Evolutionary conservation across 257 asterid species (phyloP), one percentile per base, ranked within the genome.

Genomic region (Lycium barbarum): DNA sequence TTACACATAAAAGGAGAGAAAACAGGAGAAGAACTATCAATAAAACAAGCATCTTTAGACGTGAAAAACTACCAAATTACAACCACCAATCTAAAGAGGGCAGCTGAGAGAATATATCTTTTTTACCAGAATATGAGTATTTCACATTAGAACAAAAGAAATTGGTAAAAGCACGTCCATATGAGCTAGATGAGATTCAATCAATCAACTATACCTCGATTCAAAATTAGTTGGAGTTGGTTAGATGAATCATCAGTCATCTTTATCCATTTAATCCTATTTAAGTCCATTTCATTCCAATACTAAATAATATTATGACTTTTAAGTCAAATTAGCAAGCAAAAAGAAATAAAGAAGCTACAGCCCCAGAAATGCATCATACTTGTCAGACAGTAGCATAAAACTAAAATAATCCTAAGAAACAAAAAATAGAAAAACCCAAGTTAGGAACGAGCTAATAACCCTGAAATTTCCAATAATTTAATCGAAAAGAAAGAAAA

Each of bases 1-100:
- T 53, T 33, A 78, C 66, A 78, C 26, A 53, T 15, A 59, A 53
- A 14, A 53, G 43, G 88, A 71, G 67, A 55, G 43, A 89, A 73
- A 26, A 15, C 70, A 85, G 40, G 65, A 15, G 1, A 78, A 78
- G 20, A 78, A 4, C 22, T 13, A 76, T 22, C 82, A 78, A 26
- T 54, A 78, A 49, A 59, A 67, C 59, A 63, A 7, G 17, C 72
- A 18, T 45, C 33, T 53, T 63, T 35, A 45, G 47, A 26, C 9
- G 43, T 35, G 17, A 22, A 82, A 43, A 22, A 82, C 74, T 20
- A 63, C 9, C 84, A 65, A 47, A 45, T 20, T 9, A 82, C 51
- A 74, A 45, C 43, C 40, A 74, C 20, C 61, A 0, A 12, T 74
- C 81, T 74, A 73, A 74, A 73, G 47, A 74, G 58, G 33, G 81